phyloP scores from a whole-genome alignment of 2,329 filamentous ascomycete species.

The Cladosporium velox region DNA sequence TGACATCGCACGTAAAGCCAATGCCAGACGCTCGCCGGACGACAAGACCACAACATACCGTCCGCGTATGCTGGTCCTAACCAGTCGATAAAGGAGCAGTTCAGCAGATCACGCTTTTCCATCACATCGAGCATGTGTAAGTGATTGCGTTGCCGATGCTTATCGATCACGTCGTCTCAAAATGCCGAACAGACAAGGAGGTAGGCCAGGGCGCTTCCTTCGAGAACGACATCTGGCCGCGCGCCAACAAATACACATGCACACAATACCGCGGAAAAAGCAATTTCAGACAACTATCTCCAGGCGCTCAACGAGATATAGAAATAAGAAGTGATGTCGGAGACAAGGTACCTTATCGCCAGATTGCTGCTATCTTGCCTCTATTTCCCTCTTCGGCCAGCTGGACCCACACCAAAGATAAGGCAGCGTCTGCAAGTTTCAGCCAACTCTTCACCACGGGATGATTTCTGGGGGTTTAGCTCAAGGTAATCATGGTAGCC shows the following conservation, averaged over 20 bases:
- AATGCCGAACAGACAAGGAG: neutral
- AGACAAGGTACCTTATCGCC: conserved; percentile 5
- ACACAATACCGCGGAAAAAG: conserved; percentile 6
- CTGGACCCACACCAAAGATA: conserved; percentile 20
- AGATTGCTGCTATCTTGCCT: conserved; percentile 6
- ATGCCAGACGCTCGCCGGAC: neutral
- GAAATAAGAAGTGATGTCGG: neutral
- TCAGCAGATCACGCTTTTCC: neutral
- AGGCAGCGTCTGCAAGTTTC: conserved; percentile 14
- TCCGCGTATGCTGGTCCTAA: neutral
- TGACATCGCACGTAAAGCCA: neutral
- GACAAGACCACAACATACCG: neutral
- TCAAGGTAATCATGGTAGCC: neutral
- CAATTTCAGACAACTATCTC: neutral
- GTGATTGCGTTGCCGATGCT: neutral
- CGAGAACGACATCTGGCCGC: neutral
- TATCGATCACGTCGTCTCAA: neutral
- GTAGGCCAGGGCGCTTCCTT: neutral
- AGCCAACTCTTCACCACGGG: neutral
- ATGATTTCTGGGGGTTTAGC: neutral
- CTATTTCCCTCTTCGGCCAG: conserved; percentile 4
- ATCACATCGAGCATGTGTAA: neutral
- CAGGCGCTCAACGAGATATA: conserved; percentile 7
- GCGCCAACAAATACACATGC: neutral
- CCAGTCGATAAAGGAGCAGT: neutral